Percentiles rank a stretch among this genome's conserved stretches.
Evolutionary conservation across 1,139 yeast genomes (phyloP).

Genomic region (Hemisphaericaspora lyxosophila): DNA sequence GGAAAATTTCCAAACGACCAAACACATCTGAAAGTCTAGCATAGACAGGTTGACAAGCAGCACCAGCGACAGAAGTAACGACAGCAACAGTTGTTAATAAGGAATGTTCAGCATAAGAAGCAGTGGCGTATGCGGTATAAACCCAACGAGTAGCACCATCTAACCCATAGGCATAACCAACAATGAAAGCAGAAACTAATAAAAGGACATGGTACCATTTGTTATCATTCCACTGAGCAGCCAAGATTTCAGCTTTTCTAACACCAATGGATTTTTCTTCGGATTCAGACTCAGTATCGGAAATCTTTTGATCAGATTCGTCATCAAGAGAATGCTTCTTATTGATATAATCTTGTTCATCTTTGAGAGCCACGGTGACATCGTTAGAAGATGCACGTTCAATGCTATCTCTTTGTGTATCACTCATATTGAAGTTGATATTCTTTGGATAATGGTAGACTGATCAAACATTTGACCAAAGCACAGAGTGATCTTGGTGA

Average conservation of each 20-base stretch:
- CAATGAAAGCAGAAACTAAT: slow-evolving; percentile 53
- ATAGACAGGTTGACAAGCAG: slow-evolving; percentile 68
- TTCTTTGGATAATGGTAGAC: too few species aligned
- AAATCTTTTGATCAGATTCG: slow-evolving; percentile 3
- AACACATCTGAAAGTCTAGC: slow-evolving; percentile 71
- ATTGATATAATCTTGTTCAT: neutral
- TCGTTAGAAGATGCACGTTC: slow-evolving; percentile 6
- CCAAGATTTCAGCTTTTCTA: slow-evolving; percentile 33
- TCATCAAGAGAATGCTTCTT: slow-evolving; percentile 2
- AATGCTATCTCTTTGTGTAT: slow-evolving; percentile 3
- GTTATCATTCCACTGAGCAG: slow-evolving; percentile 25
- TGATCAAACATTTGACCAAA: too few species aligned
- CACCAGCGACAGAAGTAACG: slow-evolving; percentile 62
- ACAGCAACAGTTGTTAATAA: slow-evolving; percentile 64
- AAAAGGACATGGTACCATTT: slow-evolving; percentile 32
- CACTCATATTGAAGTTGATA: slow-evolving; percentile 3
- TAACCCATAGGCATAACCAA: slow-evolving; percentile 68
- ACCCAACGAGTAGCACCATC: slow-evolving; percentile 55
- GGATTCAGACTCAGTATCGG: slow-evolving; percentile 3
- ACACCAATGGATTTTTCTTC: slow-evolving; percentile 30
- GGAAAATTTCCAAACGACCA: slow-evolving; percentile 61
- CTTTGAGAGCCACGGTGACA: slow-evolving; percentile 2
- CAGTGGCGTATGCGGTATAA: slow-evolving; percentile 54
- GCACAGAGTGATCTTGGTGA: too few species aligned
- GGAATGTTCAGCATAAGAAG: slow-evolving; percentile 57